Base-by-base conservation (phyloP, 2,329 filamentous ascomycete species). In the Fusarium transvaalense region DNA sequence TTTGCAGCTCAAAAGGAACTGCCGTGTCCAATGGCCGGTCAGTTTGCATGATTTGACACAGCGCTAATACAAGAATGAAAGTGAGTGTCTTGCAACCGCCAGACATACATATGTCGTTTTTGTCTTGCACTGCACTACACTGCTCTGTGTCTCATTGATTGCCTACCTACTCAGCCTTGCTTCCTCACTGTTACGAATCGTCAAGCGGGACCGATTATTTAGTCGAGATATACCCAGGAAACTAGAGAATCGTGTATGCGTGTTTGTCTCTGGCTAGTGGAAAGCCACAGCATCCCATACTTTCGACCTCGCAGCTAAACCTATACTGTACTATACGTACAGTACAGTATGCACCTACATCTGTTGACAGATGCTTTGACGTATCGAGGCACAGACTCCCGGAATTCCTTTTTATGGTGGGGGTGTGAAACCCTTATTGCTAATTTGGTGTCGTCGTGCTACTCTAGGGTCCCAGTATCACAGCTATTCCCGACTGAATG, bases 401-500 rank as follows among this genome's bases (percentile, higher is more conserved):
- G 25, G 17, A 32, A 39, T 46, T 32, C 53, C 21, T 38, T 29
- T 57, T 34, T 43, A 37, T 50, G 53, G 50, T 51, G 50, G 47
- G 47, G 47, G 47, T 51, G 47, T 39, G 47, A 51, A 51, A 51
- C 47, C 47, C 47, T 51, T 51, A 21, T 39, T 46, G 51, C 51
- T 54, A 34, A 35, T 46, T 34, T 35, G 39, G 51, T 46, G 25
- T 31, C 45, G 29, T 46, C 31, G 32, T 45, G 14, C 23, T 55
- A 46, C 37, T 45, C 35, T 35, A 48, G 56, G 48, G 54, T 59
- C 51, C 42, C 39, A 45, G 37, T 59, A 68, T 52, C 50, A 68
- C 54, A 43, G 52, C 50, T 52, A 41, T 45, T 64, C 62, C 66
- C 66, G 62, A 67, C 62, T 39, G 62, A 58, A 61, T 67, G 66